phyloP scores from a whole-genome alignment of 345 rosid species.

The Syzygium oleosum region DNA sequence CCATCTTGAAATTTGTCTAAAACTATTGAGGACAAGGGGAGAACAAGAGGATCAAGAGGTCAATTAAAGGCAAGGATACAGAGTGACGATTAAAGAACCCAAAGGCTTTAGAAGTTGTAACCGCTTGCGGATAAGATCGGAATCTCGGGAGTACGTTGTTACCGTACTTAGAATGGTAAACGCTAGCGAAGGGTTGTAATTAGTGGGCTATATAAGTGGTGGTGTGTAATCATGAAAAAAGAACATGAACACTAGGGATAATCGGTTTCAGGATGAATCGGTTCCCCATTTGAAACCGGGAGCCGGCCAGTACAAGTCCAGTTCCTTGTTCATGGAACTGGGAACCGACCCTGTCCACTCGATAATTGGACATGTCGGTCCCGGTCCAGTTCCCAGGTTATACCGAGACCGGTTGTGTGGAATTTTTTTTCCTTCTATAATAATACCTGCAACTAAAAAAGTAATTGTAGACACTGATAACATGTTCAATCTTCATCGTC shows the following conservation, averaged over 20 bases:
- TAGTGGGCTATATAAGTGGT: not conserved
- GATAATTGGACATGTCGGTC: no score
- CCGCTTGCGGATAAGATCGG: not conserved
- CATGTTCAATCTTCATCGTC: no score
- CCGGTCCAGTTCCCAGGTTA: no score
- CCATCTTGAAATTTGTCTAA: not conserved
- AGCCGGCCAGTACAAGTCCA: no score
- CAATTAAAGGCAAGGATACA: not conserved
- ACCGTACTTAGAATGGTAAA: not conserved
- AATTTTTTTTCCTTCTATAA: no score
- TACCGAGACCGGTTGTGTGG: no score
- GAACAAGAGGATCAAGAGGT: not conserved
- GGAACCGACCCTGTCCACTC: no score
- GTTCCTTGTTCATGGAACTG: no score
- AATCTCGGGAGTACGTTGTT: not conserved
- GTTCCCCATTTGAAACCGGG: no score
- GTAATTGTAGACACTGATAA: no score
- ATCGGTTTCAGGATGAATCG: no score
- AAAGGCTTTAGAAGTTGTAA: not conserved
- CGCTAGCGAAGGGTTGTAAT: not conserved
- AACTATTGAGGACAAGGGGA: not conserved
- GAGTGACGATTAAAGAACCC: not conserved
- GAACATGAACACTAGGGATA: not conserved
- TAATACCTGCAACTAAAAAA: no score
- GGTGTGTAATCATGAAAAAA: not conserved